These are phyloP conservation scores for Citrus australasica DNA, from an alignment of 345 rosid genomes.

Conservation along the genomic window DNA sequence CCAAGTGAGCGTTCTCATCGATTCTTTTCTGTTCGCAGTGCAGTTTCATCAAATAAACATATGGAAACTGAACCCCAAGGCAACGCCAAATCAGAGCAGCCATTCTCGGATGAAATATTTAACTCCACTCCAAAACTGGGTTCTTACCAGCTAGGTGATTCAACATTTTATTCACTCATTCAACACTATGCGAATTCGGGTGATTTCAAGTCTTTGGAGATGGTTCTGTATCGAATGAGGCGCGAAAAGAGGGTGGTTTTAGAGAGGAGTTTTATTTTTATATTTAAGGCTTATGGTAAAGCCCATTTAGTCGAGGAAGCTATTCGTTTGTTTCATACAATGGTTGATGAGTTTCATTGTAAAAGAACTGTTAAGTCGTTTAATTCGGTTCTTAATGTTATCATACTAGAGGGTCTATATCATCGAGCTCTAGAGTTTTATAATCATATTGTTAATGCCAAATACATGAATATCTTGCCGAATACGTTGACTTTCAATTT, in stretches of 20 bases:
- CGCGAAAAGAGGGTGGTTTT: slow-evolving; percentile 51
- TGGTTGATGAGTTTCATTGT: slow-evolving; percentile 65
- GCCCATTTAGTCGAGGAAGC: slow-evolving; percentile 63
- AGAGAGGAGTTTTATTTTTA: slow-evolving; percentile 52
- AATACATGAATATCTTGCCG: slow-evolving; percentile 43
- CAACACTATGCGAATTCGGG: slow-evolving; percentile 48
- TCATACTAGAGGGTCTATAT: slow-evolving; percentile 53
- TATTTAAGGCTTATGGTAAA: slow-evolving; percentile 77
- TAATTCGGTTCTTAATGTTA: slow-evolving; percentile 80
- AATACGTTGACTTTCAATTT: slow-evolving; percentile 74
- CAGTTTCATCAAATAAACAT: slow-evolving; percentile 9
- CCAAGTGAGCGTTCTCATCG: slow-evolving; percentile 22
- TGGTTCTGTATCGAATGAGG: slow-evolving; percentile 55
- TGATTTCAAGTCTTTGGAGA: slow-evolving; percentile 59
- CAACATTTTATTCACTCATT: slow-evolving; percentile 67
- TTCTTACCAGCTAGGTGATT: slow-evolving; percentile 68
- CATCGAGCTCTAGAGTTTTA: slow-evolving; percentile 66
- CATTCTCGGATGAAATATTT: slow-evolving; percentile 51
- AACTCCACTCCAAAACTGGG: slow-evolving; percentile 52
- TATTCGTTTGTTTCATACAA: slow-evolving; percentile 57
- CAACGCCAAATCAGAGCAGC: slow-evolving; percentile 26
- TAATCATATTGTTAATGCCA: slow-evolving; percentile 42
- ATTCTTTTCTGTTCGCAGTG: slow-evolving; percentile 22
- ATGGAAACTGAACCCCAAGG: slow-evolving; percentile 19
- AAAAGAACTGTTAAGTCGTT: slow-evolving; percentile 72